Conservation (phyloP, 176 grass and related monocot genomes). For the Sorghum bicolor region DNA sequence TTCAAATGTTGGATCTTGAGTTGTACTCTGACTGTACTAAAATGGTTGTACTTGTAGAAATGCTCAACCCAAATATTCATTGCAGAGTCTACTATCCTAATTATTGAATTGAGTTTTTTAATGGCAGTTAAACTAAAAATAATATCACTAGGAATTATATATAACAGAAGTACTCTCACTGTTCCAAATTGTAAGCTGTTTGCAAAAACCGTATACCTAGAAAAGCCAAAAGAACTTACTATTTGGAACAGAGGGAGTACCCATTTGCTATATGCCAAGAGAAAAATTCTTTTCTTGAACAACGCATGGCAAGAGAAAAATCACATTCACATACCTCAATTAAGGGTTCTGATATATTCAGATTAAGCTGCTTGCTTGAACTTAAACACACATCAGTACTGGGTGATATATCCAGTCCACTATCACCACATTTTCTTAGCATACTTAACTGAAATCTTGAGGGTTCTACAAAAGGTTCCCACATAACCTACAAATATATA, state of each 20-base stretch:
- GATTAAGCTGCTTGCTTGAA: conserved; percentile 78
- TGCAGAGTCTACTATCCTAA: conserved; percentile 15
- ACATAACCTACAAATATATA: conserved; percentile 73
- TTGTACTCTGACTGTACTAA: background rate
- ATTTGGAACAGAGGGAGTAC: background rate
- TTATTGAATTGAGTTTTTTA: conserved; percentile 13
- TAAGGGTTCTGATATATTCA: conserved; percentile 95
- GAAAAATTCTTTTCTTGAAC: background rate
- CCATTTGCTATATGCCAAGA: background rate
- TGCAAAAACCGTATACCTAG: background rate
- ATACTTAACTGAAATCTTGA: conserved; percentile 77
- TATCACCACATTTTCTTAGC: conserved; percentile 54
- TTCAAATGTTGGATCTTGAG: background rate
- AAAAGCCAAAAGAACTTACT: background rate
- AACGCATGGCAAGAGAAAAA: background rate
- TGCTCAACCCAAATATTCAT: background rate
- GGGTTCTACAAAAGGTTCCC: conserved; percentile 97
- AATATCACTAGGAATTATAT: conserved; percentile 1
- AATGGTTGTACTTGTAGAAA: background rate
- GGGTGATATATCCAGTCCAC: conserved; percentile 53
- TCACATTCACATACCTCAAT: conserved; percentile 69
- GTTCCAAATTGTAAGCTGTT: background rate
- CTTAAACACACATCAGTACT: conserved; percentile 70
- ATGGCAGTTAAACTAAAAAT: conserved; percentile 1
- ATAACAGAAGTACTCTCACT: background rate